Percentiles rank a stretch among this genome's conserved stretches.
These are phyloP conservation scores for Rhododendron henanense DNA, from an alignment of 148 eudicot genomes.

Conservation along the genomic window DNA sequence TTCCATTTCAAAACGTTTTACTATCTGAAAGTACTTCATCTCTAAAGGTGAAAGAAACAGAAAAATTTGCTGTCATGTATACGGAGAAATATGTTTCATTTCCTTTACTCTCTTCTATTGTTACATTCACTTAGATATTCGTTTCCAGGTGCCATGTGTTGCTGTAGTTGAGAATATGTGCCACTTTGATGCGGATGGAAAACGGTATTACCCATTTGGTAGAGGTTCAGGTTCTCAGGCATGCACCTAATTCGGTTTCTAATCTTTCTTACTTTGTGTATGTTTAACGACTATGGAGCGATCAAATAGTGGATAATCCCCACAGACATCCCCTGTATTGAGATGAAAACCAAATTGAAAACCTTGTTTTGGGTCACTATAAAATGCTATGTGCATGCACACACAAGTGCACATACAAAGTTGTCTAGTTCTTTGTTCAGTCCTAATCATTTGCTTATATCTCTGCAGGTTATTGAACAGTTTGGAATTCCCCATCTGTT, in stretches of 20 bases:
- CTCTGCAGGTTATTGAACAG: slow-evolving; percentile 85
- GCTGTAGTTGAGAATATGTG: slow-evolving; percentile 99
- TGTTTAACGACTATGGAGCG: slow-evolving; percentile 23
- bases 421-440: not conserved
- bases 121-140: not conserved
- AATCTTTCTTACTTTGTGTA: slow-evolving; percentile 21
- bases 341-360: not conserved
- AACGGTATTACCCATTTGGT: slow-evolving; percentile 96
- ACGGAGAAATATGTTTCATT: not conserved
- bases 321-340: not conserved
- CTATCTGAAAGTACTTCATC: not conserved
- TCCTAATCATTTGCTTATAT: slow-evolving; percentile 14
- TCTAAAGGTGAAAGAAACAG: not conserved
- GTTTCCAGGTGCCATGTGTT: slow-evolving; percentile 83
- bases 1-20: not conserved
- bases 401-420: not conserved
- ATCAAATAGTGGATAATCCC: not conserved
- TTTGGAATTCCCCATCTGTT: slow-evolving; percentile 94
- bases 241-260: slow-evolving; percentile 31
- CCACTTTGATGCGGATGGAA: slow-evolving; percentile 99
- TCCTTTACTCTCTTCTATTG: not conserved
- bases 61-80: not conserved
- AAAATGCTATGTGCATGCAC: not conserved
- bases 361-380: not conserved
- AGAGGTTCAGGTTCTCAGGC: slow-evolving; percentile 99